These are phyloP conservation scores for Kurtzmaniella cleridarum DNA, from an alignment of 805 yeast species.

Conservation along the genomic window DNA sequence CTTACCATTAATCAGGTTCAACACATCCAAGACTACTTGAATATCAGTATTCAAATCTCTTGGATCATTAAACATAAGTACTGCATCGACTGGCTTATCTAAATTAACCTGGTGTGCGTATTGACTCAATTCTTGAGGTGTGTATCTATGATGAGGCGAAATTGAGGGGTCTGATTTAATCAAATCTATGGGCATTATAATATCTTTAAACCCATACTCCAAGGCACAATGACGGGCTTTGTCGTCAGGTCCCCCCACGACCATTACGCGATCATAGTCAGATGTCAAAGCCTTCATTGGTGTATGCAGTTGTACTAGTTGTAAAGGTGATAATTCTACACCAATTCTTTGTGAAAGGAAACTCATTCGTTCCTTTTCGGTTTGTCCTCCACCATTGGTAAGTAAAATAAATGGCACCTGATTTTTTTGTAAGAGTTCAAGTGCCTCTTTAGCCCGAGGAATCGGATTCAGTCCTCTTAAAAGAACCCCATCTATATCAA, in stretches of 20 bases:
- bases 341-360: conserved; percentile 44
- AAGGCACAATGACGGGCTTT: conserved; percentile 67
- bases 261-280: conserved; percentile 56
- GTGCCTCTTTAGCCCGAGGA: conserved; percentile 58
- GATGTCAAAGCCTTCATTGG: conserved; percentile 62
- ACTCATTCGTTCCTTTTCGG: conserved; percentile 56
- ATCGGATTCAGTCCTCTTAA: conserved; percentile 68
- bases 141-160: conserved; percentile 65
- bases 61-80: conserved; percentile 83
- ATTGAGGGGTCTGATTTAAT: conserved; percentile 51
- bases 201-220: conserved; percentile 73
- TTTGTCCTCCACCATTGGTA: conserved; percentile 87
- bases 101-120: conserved; percentile 32
- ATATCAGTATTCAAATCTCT: conserved; percentile 82
- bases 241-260: conserved; percentile 78
- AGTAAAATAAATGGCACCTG: conserved; percentile 74
- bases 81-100: conserved; percentile 57
- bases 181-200: conserved; percentile 67
- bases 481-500: conserved; percentile 81
- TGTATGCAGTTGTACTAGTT: conserved; percentile 82
- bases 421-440: conserved; percentile 44
- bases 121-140: conserved; percentile 37
- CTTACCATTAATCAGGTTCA: conserved; percentile 57
- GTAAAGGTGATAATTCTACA: conserved; percentile 46
- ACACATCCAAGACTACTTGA: conserved; percentile 68